A percentile compares a stretch with the other conserved stretches of the same genome.
phyloP scores from a whole-genome alignment of 192 early-diverging fungal genomes.

The Piromyces sp. region DNA sequence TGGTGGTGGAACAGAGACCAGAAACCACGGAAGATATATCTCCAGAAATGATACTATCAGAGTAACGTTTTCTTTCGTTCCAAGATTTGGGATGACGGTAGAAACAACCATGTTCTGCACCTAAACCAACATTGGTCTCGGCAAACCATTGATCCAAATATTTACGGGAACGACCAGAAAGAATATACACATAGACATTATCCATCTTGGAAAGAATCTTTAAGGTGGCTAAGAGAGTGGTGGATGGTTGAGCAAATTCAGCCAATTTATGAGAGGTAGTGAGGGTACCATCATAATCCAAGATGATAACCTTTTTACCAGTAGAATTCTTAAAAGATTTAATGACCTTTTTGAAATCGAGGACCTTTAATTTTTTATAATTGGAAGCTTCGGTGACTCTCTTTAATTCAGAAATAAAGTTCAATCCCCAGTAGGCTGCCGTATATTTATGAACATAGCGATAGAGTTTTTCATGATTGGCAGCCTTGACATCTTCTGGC shows the following conservation, averaged over 20 bases:
- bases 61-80: background rate
- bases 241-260: constrained; percentile 82
- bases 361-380: constrained; percentile 23
- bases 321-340: constrained; percentile 28
- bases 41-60: background rate
- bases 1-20: constrained; percentile 1
- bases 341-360: constrained; percentile 34
- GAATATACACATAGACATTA: constrained; percentile 86
- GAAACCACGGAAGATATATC: constrained; percentile 1
- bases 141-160: constrained; percentile 87
- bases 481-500: constrained; percentile 57
- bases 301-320: constrained; percentile 61
- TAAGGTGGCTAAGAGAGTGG: constrained; percentile 48
- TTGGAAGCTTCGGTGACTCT: constrained; percentile 48
- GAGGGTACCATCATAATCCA: constrained; percentile 97
- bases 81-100: constrained; percentile 64
- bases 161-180: constrained; percentile 76
- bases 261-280: constrained; percentile 69
- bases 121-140: constrained; percentile 70
- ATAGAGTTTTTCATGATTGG: constrained; percentile 79
- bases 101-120: constrained; percentile 96
- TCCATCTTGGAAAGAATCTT: constrained; percentile 49
- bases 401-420: constrained; percentile 49
- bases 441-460: constrained; percentile 94
- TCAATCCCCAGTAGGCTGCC: constrained; percentile 88